Conservation (phyloP, 1,284 basidiomycete genomes). For the Moesziomyces sp. region DNA sequence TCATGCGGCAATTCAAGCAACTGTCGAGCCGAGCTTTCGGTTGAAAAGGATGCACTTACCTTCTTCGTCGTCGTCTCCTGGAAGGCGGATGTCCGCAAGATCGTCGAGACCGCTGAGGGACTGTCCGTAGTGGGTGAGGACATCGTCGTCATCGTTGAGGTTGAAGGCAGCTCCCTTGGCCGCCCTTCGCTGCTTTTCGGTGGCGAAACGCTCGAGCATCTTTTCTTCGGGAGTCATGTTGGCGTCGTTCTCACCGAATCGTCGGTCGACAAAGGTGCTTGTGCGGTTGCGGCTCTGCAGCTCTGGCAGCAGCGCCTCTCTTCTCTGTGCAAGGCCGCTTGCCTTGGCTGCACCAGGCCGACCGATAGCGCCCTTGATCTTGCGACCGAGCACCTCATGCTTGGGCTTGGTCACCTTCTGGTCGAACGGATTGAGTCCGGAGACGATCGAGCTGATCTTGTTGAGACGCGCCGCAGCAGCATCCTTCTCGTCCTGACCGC, state of each 20-base stretch:
- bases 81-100: conserved; percentile 75
- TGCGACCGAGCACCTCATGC: conserved; percentile 88
- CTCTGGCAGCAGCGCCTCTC: conserved; percentile 84
- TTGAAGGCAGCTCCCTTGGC: conserved; percentile 88
- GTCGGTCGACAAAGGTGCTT: conserved; percentile 89
- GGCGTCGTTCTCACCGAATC: conserved; percentile 95
- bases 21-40: not conserved
- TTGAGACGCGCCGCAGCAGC: conserved; percentile 65
- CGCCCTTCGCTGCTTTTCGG: conserved; percentile 72
- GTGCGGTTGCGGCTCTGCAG: conserved; percentile 78
- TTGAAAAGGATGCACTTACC: conserved; percentile 27
- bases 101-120: conserved; percentile 85
- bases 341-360: conserved; percentile 87
- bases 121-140: conserved; percentile 90
- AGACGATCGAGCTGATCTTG: conserved; percentile 85
- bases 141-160: conserved; percentile 74
- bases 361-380: conserved; percentile 83
- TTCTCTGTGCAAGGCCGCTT: conserved; percentile 82
- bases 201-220: conserved; percentile 95
- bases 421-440: conserved; percentile 91
- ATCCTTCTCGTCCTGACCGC: conserved; percentile 72
- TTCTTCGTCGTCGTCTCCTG: conserved; percentile 56
- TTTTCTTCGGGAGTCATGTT: conserved; percentile 91
- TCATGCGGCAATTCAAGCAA: conserved; percentile 22
- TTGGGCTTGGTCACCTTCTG: conserved; percentile 73